These are phyloP conservation scores for Russula compacta DNA, from an alignment of 768 basidiomycete genomes.

Conservation along the genomic window DNA sequence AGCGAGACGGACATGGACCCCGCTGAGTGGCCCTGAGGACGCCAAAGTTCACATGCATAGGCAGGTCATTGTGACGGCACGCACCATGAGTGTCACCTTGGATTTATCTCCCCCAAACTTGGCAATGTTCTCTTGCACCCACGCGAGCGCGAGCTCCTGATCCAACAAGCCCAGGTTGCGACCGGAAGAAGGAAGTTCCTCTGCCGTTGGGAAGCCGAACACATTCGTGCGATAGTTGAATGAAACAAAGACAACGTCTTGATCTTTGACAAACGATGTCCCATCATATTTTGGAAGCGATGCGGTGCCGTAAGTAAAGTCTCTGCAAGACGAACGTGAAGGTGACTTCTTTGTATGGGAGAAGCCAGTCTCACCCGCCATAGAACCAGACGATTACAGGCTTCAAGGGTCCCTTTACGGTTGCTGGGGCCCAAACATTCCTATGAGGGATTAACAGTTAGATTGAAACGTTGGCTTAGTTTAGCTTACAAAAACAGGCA, in stretches of 20 bases:
- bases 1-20: background rate
- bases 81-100: constrained; percentile 30
- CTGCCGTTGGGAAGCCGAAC: constrained; percentile 5
- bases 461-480: background rate
- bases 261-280: constrained; percentile 2
- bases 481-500: constrained; percentile 3
- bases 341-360: no score
- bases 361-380: constrained; percentile 2
- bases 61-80: constrained; percentile 2
- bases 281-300: constrained; percentile 1
- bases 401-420: background rate
- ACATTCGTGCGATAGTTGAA: constrained; percentile 13
- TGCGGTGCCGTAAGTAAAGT: background rate
- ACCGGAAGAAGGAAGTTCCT: background rate
- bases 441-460: background rate
- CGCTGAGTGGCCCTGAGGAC: constrained; percentile 5
- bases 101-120: constrained; percentile 48
- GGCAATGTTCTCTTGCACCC: constrained; percentile 54
- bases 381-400: constrained; percentile 9
- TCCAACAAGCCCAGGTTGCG: constrained; percentile 7
- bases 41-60: background rate
- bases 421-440: constrained; percentile 7
- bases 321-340: background rate
- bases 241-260: constrained; percentile 4
- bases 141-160: constrained; percentile 32